These are phyloP conservation scores for Afroboletus lepidellus DNA, from an alignment of 1,284 basidiomycete species.

Conservation along the genomic window DNA sequence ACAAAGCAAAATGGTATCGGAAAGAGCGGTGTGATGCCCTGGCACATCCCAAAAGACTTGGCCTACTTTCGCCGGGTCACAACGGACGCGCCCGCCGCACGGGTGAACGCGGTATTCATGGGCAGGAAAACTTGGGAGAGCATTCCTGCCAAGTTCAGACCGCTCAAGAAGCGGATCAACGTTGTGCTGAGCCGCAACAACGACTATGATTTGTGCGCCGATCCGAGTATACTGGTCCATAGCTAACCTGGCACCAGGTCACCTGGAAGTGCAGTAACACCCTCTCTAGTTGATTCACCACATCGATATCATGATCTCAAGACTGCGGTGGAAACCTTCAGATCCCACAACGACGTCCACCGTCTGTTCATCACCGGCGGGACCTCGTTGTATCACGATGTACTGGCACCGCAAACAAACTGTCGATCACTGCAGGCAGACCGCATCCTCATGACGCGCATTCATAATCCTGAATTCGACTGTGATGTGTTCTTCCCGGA, in stretches of 20 bases:
- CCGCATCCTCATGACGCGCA: slow-evolving; percentile 84
- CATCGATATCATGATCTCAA: slow-evolving; percentile 20
- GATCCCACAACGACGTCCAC: slow-evolving; percentile 37
- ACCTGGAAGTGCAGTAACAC: slow-evolving; percentile 2
- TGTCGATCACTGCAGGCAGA: slow-evolving; percentile 52
- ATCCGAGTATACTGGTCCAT: neutral
- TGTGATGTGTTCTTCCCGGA: slow-evolving; percentile 90
- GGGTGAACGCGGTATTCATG: slow-evolving; percentile 87
- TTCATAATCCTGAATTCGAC: slow-evolving; percentile 72
- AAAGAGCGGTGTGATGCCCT: slow-evolving; percentile 74
- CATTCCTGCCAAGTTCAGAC: slow-evolving; percentile 88
- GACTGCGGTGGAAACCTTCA: slow-evolving; percentile 22
- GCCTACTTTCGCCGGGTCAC: slow-evolving; percentile 89
- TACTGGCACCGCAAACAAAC: slow-evolving; percentile 44
- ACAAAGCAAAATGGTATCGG: slow-evolving; percentile 91
- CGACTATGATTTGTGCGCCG: slow-evolving; percentile 63
- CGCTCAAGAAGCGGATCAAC: slow-evolving; percentile 78
- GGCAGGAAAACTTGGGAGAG: slow-evolving; percentile 98
- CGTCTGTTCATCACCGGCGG: slow-evolving; percentile 88
- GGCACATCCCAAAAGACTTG: slow-evolving; percentile 90
- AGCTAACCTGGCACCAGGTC: slow-evolving; percentile 16
- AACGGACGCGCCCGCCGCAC: slow-evolving; percentile 53
- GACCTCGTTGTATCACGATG: slow-evolving; percentile 77
- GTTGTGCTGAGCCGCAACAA: slow-evolving; percentile 74
- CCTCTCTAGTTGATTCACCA: slow-evolving; percentile 4